Conservation (phyloP, 2,329 filamentous ascomycete species). For the Ceratocystis cacaofunesta region DNA sequence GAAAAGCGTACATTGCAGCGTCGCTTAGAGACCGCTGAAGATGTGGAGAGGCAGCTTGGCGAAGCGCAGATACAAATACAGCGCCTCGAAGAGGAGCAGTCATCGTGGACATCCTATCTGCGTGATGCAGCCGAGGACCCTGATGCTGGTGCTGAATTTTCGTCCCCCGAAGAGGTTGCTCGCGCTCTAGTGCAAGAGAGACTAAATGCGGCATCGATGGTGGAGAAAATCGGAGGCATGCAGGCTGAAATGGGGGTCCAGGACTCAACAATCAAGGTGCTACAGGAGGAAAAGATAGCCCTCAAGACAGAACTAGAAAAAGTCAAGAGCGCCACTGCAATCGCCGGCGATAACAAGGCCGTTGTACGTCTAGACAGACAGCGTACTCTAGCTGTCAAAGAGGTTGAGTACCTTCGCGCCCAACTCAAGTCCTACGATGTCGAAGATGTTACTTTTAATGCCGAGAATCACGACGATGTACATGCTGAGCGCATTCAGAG, state of each 20-base stretch:
- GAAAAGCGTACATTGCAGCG: conserved; percentile 76
- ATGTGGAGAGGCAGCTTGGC: conserved; percentile 58
- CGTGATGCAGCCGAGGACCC: conserved; percentile 40
- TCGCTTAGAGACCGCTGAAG: conserved; percentile 59
- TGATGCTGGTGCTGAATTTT: conserved; percentile 53
- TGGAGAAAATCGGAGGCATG: conserved; percentile 64
- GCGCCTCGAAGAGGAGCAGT: conserved; percentile 73
- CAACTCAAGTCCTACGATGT: conserved; percentile 79
- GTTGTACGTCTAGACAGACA: conserved; percentile 71
- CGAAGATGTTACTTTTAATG: conserved; percentile 72
- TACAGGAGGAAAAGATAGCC: conserved; percentile 54
- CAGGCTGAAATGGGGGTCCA: conserved; percentile 66
- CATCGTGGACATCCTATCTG: conserved; percentile 76
- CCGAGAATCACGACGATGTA: conserved; percentile 35
- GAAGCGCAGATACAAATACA: conserved; percentile 73
- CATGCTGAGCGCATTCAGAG: conserved; percentile 9
- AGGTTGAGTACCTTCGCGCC: conserved; percentile 84
- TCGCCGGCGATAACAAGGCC: conserved; percentile 46
- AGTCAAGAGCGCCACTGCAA: conserved; percentile 37
- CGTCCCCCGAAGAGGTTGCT: conserved; percentile 76
- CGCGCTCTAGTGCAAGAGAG: conserved; percentile 71
- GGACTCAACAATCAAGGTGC: conserved; percentile 54
- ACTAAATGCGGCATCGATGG: conserved; percentile 61
- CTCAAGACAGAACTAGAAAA: conserved; percentile 58
- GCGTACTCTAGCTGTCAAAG: conserved; percentile 70